A percentile compares a stretch with the other conserved stretches of the same genome.
These are phyloP conservation scores for Claviceps spartinae DNA, from an alignment of 2,329 filamentous ascomycete species.

Conservation along the genomic window DNA sequence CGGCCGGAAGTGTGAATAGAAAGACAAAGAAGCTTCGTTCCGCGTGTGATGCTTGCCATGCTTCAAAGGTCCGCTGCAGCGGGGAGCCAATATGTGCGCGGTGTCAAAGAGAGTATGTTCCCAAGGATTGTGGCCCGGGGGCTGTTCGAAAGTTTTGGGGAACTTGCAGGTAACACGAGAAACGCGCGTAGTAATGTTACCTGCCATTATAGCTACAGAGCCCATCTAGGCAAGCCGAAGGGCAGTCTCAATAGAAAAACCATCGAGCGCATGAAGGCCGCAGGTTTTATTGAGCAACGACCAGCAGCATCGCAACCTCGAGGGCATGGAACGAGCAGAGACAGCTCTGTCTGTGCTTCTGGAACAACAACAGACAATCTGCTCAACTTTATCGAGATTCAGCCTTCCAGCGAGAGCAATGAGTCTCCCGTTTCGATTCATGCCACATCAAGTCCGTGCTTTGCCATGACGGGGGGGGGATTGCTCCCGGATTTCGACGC, in stretches of 20 bases:
- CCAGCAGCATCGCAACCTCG: not conserved
- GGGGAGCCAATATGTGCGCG: conserved; percentile 1
- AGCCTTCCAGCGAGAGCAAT: not conserved
- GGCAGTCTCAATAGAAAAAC: not conserved
- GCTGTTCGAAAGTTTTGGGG: not conserved
- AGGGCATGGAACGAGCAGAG: not conserved
- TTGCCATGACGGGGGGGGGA: not conserved
- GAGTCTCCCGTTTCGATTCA: not conserved
- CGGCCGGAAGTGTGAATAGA: not conserved
- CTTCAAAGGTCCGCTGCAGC: conserved; percentile 4
- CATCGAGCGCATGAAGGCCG: not conserved
- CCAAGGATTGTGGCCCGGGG: not conserved
- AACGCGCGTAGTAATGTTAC: not conserved
- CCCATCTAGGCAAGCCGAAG: not conserved
- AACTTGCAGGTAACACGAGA: not conserved
- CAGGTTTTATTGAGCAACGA: not conserved
- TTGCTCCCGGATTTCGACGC: not conserved
- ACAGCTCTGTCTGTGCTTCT: not conserved
- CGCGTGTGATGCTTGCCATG: conserved; percentile 5
- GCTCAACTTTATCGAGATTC: not conserved
- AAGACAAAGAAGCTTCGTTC: conserved; percentile 2
- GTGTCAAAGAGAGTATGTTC: not conserved
- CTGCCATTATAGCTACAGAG: not conserved
- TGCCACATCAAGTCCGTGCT: not conserved
- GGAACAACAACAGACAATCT: not conserved